Base-by-base conservation (phyloP, 345 rosid genomes). In the Sonneratia caseolaris region DNA sequence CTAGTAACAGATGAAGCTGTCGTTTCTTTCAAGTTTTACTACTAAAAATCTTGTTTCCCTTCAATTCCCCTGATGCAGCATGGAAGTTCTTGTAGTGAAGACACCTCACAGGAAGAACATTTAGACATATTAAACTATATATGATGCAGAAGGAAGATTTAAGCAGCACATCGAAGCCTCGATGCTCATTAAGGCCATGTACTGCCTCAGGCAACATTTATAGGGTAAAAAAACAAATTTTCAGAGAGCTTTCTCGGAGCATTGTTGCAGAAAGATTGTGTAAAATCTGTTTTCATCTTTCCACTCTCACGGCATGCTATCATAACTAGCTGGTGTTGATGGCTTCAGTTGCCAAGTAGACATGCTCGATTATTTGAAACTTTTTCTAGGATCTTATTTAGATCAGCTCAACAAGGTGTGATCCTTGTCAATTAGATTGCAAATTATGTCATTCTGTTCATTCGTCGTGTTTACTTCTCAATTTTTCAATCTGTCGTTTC, bases 41-140 rank as follows among this genome's bases (percentile, higher is more conserved):
- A 40, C 43, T 40, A 8, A 40, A 4, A 8, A 40, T 40, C 43
- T 40, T 42, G 19, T 32, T 53, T 18, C 24, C 14, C 7, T 70
- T 53, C 42, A 35, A 35, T 71, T 1, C 37, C 47, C n/a, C 13
- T 42, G 37, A 24, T 2, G 73, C 73, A 71, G 73, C 73, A 37
- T 71, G 73, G 68, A 72, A 82, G 70, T 72, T 77, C 42, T 70
- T 75, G 75, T 85, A 81, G 84, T 74, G 72, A 42, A 42, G 45
- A 43, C 53, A 67, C 51, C 15, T 65, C 15, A 68, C 37, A 49
- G 13, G 7, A 47, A 67, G 35, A 35, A 38, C 72, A 22, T 35
- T 48, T 56, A 48, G 37, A 66, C 69, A 0, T 27, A 61, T 67
- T 40, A 42, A 24, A 22, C 9, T 40, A 40, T 40, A 40, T 40